A percentile compares a stretch with the other conserved stretches of the same genome.
phyloP scores from a whole-genome alignment of 164 flowering plant species.

The Warburgia ugandensis region DNA sequence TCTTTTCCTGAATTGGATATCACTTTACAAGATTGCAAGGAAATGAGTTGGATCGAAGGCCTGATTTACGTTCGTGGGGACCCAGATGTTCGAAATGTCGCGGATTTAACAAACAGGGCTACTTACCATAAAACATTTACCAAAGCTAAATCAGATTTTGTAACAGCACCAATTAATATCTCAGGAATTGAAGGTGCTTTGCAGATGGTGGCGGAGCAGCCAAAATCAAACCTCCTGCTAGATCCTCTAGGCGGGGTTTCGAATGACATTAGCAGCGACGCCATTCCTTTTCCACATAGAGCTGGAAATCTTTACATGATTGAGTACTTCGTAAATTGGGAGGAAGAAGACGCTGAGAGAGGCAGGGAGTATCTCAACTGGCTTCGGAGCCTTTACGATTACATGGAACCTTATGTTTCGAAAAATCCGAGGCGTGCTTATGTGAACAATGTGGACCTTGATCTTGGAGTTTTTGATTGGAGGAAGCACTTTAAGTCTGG shows the following conservation, averaged over 20 bases:
- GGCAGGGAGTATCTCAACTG: constrained; percentile 9
- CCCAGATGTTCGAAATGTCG: not conserved
- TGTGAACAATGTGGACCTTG: constrained; percentile 24
- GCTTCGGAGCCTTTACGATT: constrained; percentile 14
- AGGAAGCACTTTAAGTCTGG: constrained; percentile 1
- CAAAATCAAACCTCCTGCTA: constrained; percentile 12
- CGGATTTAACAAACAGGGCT: constrained; percentile 11
- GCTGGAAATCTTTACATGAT: constrained; percentile 17
- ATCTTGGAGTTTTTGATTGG: constrained; percentile 19
- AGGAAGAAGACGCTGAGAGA: constrained; percentile 8
- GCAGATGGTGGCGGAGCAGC: constrained; percentile 10
- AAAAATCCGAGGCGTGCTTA: constrained; percentile 18
- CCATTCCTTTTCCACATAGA: constrained; percentile 22
- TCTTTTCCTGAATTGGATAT: constrained; percentile 14
- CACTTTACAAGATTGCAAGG: constrained; percentile 8
- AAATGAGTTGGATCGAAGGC: constrained; percentile 21
- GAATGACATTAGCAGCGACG: constrained; percentile 9
- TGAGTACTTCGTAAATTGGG: constrained; percentile 19
- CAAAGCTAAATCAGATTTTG: constrained; percentile 21
- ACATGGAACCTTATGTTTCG: constrained; percentile 21
- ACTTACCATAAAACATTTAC: constrained; percentile 7
- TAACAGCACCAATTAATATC: constrained; percentile 10
- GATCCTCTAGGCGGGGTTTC: constrained; percentile 22
- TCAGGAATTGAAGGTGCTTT: constrained; percentile 5
- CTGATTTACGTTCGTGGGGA: constrained; percentile 7